phyloP scores from a whole-genome alignment of 441 rosid genomes.

The Adansonia gregorii region DNA sequence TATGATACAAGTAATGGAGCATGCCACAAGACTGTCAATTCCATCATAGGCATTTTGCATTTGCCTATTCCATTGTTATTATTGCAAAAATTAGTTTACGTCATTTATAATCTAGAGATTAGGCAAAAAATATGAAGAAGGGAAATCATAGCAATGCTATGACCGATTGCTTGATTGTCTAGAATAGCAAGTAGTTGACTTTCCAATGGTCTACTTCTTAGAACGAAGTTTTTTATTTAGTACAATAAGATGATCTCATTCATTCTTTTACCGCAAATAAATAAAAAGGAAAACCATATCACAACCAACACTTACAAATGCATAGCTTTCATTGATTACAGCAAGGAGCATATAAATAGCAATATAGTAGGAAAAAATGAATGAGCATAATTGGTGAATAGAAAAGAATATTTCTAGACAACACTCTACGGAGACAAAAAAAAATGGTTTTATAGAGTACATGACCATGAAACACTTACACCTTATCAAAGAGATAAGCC shows the following conservation, averaged over 20 bases:
- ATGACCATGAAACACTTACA: slow-evolving; percentile 49
- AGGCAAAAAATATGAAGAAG: not conserved
- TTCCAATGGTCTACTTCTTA: not conserved
- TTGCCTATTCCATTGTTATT: not conserved
- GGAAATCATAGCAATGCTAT: not conserved
- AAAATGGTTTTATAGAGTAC: not conserved
- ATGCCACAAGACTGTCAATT: not conserved
- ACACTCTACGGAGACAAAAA: not conserved
- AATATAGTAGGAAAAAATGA: not conserved
- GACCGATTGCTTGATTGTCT: not conserved
- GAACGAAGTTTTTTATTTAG: not conserved
- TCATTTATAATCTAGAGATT: not conserved
- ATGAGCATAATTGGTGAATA: not conserved
- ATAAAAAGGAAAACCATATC: not conserved
- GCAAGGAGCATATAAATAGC: not conserved
- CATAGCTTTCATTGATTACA: not conserved
- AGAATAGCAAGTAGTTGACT: not conserved
- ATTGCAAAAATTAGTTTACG: not conserved
- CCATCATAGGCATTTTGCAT: not conserved
- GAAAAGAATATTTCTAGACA: not conserved
- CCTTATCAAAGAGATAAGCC: slow-evolving; percentile 75
- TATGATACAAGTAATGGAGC: too few relatives aligned
- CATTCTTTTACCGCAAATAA: not conserved
- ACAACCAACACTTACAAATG: not conserved
- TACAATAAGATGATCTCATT: not conserved